Base-by-base conservation (phyloP, 2,329 filamentous ascomycete genomes). In the Arthrobotrys megalospora region DNA sequence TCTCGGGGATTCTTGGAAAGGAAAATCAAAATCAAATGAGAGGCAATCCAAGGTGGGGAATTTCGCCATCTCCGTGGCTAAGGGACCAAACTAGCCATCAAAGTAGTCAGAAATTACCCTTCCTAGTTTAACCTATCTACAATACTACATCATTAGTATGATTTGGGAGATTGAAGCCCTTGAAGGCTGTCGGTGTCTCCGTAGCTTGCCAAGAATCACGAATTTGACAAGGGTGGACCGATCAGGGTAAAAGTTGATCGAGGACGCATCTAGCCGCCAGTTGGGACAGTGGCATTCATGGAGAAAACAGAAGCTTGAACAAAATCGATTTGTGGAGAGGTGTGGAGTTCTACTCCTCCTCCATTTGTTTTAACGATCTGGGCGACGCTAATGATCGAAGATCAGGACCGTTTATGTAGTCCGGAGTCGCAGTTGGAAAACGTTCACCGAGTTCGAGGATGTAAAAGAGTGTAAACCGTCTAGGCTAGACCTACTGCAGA, bases 251-350 rank as follows among this genome's bases (percentile, higher is more conserved):
- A 38, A 43, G 24, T 52, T 60, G 73, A 52, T 70, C 50, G 32
- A 77, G 53, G 53, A 67, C 62, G 75, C 75, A 78, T 72, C 60
- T 72, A 78, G 45, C 75, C 75, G 75, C 75, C 75, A 78, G 75
- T 78, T 78, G 45, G 75, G 52, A 60, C 64, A 21, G 38, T 38
- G 6, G 24, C 68, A 45, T 19, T 67, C 38, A 24, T 48, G 47
- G 43, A 52, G 41, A 72, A 48, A 47, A 19, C 14, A n/a, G 50
- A 73, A 66, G 52, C 62, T 60, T 50, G 47, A 16, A 41, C 45
- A 11, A 60, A 60, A 43, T 43, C 36, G 19, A 66, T 43, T 34
- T 53, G 48, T 50, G 48, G 62, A 52, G 48, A 64, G 38, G 43
- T 47, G 50, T 41, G 69, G 52, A 63, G 68, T 62, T 50, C 52